phyloP scores from a whole-genome alignment of 2,329 filamentous ascomycete genomes.

The Monilinia fructigena region DNA sequence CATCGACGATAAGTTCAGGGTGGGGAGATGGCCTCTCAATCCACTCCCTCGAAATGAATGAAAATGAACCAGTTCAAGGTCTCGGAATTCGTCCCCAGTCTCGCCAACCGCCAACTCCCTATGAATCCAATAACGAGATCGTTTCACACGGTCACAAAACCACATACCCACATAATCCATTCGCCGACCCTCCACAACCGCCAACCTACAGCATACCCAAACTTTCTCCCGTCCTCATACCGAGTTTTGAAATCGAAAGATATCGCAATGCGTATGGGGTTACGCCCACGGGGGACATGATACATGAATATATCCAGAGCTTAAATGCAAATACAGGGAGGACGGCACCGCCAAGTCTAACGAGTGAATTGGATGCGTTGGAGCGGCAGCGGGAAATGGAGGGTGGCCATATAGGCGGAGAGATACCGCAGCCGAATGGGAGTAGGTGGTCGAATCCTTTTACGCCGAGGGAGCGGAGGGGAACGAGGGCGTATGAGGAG shows the following conservation, averaged over 20 bases:
- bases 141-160: background rate
- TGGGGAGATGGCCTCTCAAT: slow-evolving; percentile 12
- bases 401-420: background rate
- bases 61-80: slow-evolving; percentile 1
- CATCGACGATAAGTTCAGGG: background rate
- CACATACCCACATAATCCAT: background rate
- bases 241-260: background rate
- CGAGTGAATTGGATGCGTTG: slow-evolving; percentile 22
- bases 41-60: slow-evolving; percentile 39
- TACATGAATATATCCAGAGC: background rate
- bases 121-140: background rate
- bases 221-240: background rate
- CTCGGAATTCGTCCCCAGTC: background rate
- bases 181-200: background rate
- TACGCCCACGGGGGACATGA: background rate
- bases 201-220: too few species aligned
- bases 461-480: slow-evolving; percentile 2
- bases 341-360: slow-evolving; percentile 32
- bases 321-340: slow-evolving; percentile 3
- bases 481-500: slow-evolving; percentile 5
- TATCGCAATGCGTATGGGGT: too few species aligned
- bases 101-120: background rate
- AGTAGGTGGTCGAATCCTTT: slow-evolving; percentile 11
- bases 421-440: background rate
- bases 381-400: background rate